phyloP scores from a whole-genome alignment of 345 rosid species.

The Nasturtium officinale region DNA sequence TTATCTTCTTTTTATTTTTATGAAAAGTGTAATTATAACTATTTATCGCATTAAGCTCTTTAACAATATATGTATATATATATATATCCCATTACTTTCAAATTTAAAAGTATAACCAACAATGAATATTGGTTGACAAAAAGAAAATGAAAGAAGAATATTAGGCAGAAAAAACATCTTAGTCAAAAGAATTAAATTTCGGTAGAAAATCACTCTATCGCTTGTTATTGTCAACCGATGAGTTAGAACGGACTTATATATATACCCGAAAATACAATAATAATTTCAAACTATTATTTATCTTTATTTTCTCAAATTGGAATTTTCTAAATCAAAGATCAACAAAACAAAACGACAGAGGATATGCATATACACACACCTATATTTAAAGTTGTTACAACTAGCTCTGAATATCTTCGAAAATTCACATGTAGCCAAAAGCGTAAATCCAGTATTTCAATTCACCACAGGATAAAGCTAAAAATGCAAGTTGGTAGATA shows the following conservation, averaged over 20 bases:
- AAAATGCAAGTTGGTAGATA: slow-evolving; percentile 31
- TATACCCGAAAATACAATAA: not conserved
- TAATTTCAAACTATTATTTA: not conserved
- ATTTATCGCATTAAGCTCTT: not conserved
- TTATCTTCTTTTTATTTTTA: no score
- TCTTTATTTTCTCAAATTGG: not conserved
- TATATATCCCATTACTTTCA: slow-evolving; percentile 1
- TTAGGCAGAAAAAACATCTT: slow-evolving; percentile 29
- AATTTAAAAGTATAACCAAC: not conserved
- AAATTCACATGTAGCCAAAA: slow-evolving; percentile 23
- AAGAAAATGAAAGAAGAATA: slow-evolving; percentile 10
- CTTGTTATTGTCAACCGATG: slow-evolving; percentile 18
- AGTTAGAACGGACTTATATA: not conserved
- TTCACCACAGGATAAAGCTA: slow-evolving; percentile 16
- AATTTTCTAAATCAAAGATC: slow-evolving; percentile 4
- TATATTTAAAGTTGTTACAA: slow-evolving; percentile 1
- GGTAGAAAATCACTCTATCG: slow-evolving; percentile 34
- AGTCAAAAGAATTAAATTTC: slow-evolving; percentile 16
- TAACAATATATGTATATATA: no score
- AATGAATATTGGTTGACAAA: slow-evolving; percentile 7
- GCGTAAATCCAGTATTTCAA: not conserved
- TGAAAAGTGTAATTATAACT: slow-evolving; percentile 16
- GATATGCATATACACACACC: not conserved
- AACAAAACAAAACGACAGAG: not conserved
- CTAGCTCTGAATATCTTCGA: not conserved